Conservation (phyloP, 768 basidiomycete species). For the Pleurotus djamor region DNA sequence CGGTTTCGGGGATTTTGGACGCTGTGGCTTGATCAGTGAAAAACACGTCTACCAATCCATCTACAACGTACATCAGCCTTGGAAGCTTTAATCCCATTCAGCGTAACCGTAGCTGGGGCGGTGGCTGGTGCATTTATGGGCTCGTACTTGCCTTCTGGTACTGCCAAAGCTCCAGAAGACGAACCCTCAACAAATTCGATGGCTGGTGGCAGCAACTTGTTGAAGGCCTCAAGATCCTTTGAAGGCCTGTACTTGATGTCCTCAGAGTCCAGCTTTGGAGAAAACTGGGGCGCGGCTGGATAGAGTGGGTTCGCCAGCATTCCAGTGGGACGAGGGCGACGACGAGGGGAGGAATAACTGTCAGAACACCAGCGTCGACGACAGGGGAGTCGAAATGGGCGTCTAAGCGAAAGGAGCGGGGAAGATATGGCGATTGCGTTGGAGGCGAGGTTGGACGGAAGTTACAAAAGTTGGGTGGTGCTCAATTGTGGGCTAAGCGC, state of each 20-base stretch:
- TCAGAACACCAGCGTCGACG: background rate
- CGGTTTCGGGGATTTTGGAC: conserved; percentile 7
- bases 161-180: conserved; percentile 69
- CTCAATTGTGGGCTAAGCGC: background rate
- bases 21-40: background rate
- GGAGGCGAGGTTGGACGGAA: background rate
- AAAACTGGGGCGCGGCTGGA: conserved; percentile 47
- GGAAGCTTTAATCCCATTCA: conserved; percentile 14
- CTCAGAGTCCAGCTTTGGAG: conserved; percentile 46
- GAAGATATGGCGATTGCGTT: background rate
- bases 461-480: background rate
- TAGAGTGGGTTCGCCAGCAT: conserved; percentile 73
- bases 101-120: conserved; percentile 1
- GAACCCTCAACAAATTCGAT: conserved; percentile 86
- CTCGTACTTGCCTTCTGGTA: conserved; percentile 75
- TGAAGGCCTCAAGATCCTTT: conserved; percentile 73
- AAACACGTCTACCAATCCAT: background rate
- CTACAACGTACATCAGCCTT: conserved; percentile 43
- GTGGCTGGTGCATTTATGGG: conserved; percentile 75
- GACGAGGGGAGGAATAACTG: conserved; percentile 6
- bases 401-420: background rate
- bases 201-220: conserved; percentile 74
- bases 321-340: conserved; percentile 9
- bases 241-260: conserved; percentile 63
- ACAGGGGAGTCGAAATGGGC: conserved; percentile 1